Percentiles rank a stretch among this genome's conserved stretches.
phyloP scores from a whole-genome alignment of 2,329 filamentous ascomycete species.

The Drechslerella dactyloides region DNA sequence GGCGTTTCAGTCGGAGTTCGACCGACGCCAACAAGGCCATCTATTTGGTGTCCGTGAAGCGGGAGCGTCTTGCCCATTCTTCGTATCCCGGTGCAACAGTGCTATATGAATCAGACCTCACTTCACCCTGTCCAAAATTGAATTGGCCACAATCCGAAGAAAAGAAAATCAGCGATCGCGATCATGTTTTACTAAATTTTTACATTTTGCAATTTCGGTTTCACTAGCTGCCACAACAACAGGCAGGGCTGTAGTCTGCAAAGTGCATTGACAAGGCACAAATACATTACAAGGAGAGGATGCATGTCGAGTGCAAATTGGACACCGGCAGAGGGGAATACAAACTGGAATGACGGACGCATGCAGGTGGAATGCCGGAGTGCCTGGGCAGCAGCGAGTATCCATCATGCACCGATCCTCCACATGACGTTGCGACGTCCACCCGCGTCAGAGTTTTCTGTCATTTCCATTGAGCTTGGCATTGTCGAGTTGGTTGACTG shows the following conservation, averaged over 20 bases:
- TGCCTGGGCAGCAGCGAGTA: constrained; percentile 10
- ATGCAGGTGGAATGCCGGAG: constrained; percentile 36
- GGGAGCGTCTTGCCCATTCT: constrained; percentile 20
- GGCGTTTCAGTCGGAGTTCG: constrained; percentile 32
- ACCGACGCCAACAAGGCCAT: constrained; percentile 35
- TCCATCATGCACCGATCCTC: neutral
- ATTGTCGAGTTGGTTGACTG: no score
- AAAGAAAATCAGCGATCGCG: constrained; percentile 6
- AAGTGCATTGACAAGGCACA: neutral
- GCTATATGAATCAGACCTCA: neutral
- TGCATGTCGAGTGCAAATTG: constrained; percentile 11
- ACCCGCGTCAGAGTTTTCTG: constrained; percentile 10
- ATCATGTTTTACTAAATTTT: constrained; percentile 30
- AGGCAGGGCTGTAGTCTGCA: no score
- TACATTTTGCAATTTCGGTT: constrained; percentile 25
- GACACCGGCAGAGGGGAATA: constrained; percentile 9
- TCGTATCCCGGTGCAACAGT: constrained; percentile 29
- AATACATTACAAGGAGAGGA: no score
- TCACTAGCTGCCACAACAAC: constrained; percentile 19
- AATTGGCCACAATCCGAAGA: neutral
- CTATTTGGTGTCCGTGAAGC: constrained; percentile 9
- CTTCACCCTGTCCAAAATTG: constrained; percentile 1
- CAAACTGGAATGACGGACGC: constrained; percentile 32
- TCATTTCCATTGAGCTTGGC: constrained; percentile 6
- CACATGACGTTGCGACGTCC: constrained; percentile 35